Evolutionary conservation across 345 rosid genomes (phyloP).

Genomic region (Passiflora organensis): DNA sequence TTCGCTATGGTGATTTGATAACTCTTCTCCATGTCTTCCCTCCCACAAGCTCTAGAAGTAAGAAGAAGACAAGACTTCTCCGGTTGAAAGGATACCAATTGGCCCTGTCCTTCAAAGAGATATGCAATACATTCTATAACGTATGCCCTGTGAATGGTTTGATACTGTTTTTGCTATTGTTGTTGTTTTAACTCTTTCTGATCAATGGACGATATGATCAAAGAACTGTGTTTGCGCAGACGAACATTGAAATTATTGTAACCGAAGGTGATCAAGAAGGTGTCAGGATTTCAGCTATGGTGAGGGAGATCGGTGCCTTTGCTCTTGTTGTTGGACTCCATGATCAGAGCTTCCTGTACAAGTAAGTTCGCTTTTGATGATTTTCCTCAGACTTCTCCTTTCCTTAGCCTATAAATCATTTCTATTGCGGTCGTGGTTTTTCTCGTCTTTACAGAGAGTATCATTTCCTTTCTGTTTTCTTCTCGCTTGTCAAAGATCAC

Average conservation of each 20-base stretch:
- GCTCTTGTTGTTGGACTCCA: slow-evolving; percentile 86
- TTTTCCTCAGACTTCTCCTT: background rate
- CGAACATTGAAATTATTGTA: slow-evolving; percentile 71
- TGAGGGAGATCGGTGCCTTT: slow-evolving; percentile 78
- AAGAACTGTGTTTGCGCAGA: slow-evolving; percentile 29
- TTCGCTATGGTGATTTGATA: slow-evolving; percentile 36
- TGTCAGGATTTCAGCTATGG: slow-evolving; percentile 48
- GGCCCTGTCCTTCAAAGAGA: slow-evolving; percentile 46
- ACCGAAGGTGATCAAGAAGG: slow-evolving; percentile 83
- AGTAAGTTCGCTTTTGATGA: slow-evolving; percentile 31
- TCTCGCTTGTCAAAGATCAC: too few relatives aligned
- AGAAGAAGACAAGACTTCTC: slow-evolving; percentile 28
- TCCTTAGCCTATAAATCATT: too few relatives aligned
- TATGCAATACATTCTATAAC: slow-evolving; percentile 42
- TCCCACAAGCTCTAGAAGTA: slow-evolving; percentile 12
- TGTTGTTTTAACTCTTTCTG: background rate
- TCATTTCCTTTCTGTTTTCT: too few relatives aligned
- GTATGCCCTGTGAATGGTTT: slow-evolving; percentile 10
- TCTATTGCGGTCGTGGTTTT: too few relatives aligned
- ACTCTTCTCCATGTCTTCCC: slow-evolving; percentile 45
- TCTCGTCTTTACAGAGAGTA: too few relatives aligned
- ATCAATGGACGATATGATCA: background rate
- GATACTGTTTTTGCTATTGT: too few relatives aligned
- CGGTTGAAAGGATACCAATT: slow-evolving; percentile 39
- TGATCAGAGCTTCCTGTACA: slow-evolving; percentile 84